A percentile compares a stretch with the other conserved stretches of the same genome.
Conservation (phyloP, 495 filamentous ascomycete species). For the Penicillium canariense region DNA sequence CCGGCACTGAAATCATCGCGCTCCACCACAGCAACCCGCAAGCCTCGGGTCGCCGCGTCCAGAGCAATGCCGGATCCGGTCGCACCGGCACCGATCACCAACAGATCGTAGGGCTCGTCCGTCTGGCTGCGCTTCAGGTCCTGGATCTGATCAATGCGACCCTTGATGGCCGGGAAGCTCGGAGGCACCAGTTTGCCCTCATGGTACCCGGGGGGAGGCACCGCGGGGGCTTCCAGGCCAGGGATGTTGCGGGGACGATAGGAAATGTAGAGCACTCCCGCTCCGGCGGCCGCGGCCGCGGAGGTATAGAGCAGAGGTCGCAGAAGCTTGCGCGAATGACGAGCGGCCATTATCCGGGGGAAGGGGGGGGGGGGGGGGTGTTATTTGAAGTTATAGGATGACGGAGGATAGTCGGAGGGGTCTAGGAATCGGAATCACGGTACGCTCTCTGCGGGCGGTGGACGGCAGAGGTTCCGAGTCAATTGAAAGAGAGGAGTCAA, state of each 20-base stretch:
- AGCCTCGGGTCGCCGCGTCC: conserved; percentile 87
- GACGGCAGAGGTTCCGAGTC: neutral
- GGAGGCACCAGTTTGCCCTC: conserved; percentile 78
- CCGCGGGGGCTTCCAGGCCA: conserved; percentile 73
- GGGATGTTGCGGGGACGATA: conserved; percentile 87
- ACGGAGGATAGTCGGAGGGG: neutral
- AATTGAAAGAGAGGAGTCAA: neutral
- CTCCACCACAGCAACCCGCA: conserved; percentile 94
- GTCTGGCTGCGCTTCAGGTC: conserved; percentile 45
- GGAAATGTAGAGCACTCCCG: conserved; percentile 67
- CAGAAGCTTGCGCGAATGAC: conserved; percentile 55
- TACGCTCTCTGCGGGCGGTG: neutral
- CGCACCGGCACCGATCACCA: conserved; percentile 90
- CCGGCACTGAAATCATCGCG: conserved; percentile 92
- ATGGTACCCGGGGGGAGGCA: conserved; percentile 78
- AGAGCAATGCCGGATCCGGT: conserved; percentile 91
- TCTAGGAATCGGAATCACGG: neutral
- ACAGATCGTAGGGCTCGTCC: conserved; percentile 68
- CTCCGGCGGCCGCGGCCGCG: conserved; percentile 55
- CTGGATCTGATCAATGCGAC: conserved; percentile 56
- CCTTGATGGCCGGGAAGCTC: conserved; percentile 75
- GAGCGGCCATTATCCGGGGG: conserved; percentile 53
- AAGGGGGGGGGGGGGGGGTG: neutral
- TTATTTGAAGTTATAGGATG: neutral
- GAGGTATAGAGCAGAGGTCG: conserved; percentile 60